Evolutionary conservation across 83 land plant genomes (phyloP), one percentile per base, ranked within the genome.

Genomic region (Diphasiastrum complanatum): DNA sequence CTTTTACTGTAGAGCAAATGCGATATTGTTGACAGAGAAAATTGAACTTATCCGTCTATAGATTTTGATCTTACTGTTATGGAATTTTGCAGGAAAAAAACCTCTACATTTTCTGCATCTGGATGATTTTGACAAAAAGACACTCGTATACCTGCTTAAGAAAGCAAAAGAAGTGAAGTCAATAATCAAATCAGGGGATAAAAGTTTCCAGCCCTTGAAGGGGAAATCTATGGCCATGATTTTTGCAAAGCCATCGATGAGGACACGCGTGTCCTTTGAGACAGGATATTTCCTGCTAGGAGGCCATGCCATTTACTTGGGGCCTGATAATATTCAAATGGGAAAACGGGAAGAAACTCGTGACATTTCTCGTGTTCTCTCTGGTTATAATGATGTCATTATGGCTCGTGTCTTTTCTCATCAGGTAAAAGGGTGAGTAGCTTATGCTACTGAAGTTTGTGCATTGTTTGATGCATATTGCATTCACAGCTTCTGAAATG

Each of bases 171-270:
- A 55, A 19, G 59, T 55, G 11, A 55, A 55, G 1, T 10, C 59
- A 6, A 10, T 0, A 30, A 11, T 55, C 6, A 55, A 55, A 32
- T 55, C 59, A 6, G 59, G 59, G 11, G 59, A 55, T 35, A 27
- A 35, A 30, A 26, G 38, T 27, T 55, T 55, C 59, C 59, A 27
- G 34, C 59, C 59, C 14, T 55, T 55, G 11, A 30, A 55, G 16
- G 59, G 59, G 16, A 55, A 55, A 30, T 27, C 59, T 11, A 55
- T 55, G 59, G 59, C 59, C 59, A 55, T 55, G 59, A 55, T 55
- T 16, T 55, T 55, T 30, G 31, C 59, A 30, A 55, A 55, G 34
- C 59, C 59, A 10, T 55, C 59, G 11, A 55, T 55, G 59, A 55
- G 59, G 1, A 55, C 59, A 10, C 59, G 59, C 31, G 59, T 55